Base-by-base conservation (phyloP, 306 rosid genomes). In the Calophaca sinica region DNA sequence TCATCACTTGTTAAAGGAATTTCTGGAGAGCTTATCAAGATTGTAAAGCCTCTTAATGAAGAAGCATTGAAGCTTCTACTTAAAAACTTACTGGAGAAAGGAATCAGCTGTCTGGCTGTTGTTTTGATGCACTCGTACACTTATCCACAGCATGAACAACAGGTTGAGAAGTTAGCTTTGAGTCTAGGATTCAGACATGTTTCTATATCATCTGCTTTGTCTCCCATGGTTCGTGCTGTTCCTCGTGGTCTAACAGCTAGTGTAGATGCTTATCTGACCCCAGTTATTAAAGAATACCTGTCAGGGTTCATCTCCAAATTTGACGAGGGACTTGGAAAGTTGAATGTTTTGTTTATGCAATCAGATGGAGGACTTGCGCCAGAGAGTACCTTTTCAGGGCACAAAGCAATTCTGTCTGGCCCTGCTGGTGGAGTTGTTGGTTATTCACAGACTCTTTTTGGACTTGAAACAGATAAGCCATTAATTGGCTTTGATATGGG, bases 401-500 rank as follows among this genome's bases (percentile, higher is more conserved):
- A 90, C 51, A 94, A 94, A 78, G 98, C 98, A 29, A 93, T 91
- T 68, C 80, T 94, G 68, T 94, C 98, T 54, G 98, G 97, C 31
- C 98, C 98, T 60, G 98, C 98, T 36, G 98, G 98, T 50, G 98
- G 98, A 50, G 96, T 94, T 79, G 98, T 94, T 45, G 98, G 98
- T 78, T 94, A 94, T 78, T 91, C 98, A 0, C 98, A 91, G 53
- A 94, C 97, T 58, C 97, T 94, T 72, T 94, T 91, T 35, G 85
- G 73, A 38, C 90, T 91, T 62, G 98, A 94, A 84, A 94, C 97
- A 9, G 84, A 76, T 65, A 94, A 87, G 66, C 97, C 98, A 4
- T 82, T 94, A 11, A 94, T 94, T 80, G 98, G 98, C 12, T 94
- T 94, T 86, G 98, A 94, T 77, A 94, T 94, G 97, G 97, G 98